Conservation (phyloP, 2,329 filamentous ascomycete species). For the Fusarium sp. region DNA sequence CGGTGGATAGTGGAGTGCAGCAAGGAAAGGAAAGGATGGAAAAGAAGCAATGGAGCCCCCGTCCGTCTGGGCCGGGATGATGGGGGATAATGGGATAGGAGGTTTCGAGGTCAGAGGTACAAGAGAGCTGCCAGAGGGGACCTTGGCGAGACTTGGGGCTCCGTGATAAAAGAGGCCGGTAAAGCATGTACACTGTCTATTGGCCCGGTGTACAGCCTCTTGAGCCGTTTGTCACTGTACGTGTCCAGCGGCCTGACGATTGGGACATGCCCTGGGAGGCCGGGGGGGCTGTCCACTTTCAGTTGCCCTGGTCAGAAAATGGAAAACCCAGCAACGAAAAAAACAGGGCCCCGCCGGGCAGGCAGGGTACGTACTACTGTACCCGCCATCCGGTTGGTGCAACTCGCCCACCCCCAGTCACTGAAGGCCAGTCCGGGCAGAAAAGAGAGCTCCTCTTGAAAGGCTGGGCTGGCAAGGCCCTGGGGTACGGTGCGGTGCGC, state of each 20-base stretch:
- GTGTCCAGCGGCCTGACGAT: not conserved
- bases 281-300: slow-evolving; percentile 22
- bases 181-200: not conserved
- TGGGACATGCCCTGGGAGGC: slow-evolving; percentile 8
- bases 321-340: slow-evolving; percentile 28
- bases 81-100: slow-evolving; percentile 18
- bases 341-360: slow-evolving; percentile 19
- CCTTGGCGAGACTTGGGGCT: slow-evolving; percentile 19
- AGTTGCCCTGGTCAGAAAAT: slow-evolving; percentile 32
- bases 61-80: slow-evolving; percentile 9
- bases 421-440: slow-evolving; percentile 8
- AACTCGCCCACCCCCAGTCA: slow-evolving; percentile 19
- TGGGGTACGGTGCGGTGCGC: not conserved
- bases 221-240: slow-evolving; percentile 19
- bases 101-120: slow-evolving; percentile 21
- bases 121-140: slow-evolving; percentile 11
- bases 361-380: slow-evolving; percentile 27
- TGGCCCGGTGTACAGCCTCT: slow-evolving; percentile 1
- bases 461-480: not conserved
- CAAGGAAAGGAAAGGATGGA: slow-evolving; percentile 33
- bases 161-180: slow-evolving; percentile 11
- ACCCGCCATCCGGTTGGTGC: slow-evolving; percentile 35
- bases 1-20: slow-evolving; percentile 31
- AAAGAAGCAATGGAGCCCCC: slow-evolving; percentile 40
- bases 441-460: not conserved